These are phyloP conservation scores for Globisporangium camurandrum DNA, from an alignment of 352 stramenopile species.

Conservation along the genomic window DNA sequence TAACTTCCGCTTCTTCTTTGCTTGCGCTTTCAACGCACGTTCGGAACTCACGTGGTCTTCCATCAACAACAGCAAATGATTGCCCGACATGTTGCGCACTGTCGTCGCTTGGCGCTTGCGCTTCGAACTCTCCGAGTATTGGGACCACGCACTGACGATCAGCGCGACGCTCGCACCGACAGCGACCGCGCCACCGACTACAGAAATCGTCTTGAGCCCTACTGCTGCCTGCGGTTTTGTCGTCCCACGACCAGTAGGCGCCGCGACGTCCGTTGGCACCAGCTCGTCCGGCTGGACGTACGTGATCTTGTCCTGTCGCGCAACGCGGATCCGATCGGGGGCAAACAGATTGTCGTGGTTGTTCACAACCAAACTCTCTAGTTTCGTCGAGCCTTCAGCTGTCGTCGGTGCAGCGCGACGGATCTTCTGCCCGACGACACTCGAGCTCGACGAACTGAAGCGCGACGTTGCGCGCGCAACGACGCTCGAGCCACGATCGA, in stretches of 20 bases:
- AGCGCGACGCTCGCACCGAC: constrained; percentile 71
- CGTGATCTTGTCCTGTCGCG: constrained; percentile 56
- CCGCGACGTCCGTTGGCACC: constrained; percentile 40
- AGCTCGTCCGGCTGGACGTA: constrained; percentile 79
- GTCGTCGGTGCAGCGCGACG: constrained; percentile 18
- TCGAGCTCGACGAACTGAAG: constrained; percentile 67
- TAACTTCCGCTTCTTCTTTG: constrained; percentile 11
- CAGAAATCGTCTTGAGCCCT: constrained; percentile 48
- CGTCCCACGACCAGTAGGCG: constrained; percentile 13
- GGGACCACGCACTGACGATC: constrained; percentile 73
- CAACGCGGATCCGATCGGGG: constrained; percentile 59
- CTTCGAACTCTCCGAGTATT: constrained; percentile 66
- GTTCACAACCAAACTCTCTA: constrained; percentile 33
- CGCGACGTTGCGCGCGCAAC: constrained; percentile 53
- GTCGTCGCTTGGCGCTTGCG: constrained; percentile 58
- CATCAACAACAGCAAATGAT: constrained; percentile 63
- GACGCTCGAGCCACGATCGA: constrained; percentile 49
- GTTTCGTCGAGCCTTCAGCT: constrained; percentile 22
- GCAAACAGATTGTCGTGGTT: constrained; percentile 85
- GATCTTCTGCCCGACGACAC: constrained; percentile 47
- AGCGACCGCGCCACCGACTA: constrained; percentile 70
- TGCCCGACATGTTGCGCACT: constrained; percentile 64
- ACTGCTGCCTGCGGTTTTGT: constrained; percentile 7
- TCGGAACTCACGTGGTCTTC: constrained; percentile 44
- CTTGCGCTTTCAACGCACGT: constrained; percentile 4